Conservation (phyloP, 78 protist genomes). For the Dictyostelium brefeldianum region DNA sequence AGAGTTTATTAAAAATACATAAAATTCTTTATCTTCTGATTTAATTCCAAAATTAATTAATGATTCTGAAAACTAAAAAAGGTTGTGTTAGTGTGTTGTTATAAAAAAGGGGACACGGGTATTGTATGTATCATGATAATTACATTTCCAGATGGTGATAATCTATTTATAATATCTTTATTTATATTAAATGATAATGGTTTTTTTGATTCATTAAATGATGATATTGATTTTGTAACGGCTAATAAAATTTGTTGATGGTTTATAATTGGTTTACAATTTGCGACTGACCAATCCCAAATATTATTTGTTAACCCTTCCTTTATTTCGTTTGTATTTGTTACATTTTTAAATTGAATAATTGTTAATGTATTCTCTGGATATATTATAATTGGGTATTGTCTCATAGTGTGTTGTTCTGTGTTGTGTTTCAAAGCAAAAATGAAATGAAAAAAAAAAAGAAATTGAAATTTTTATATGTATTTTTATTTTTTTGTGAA, state of each 20-base stretch:
- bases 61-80: slow-evolving; percentile 26
- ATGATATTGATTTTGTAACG: slow-evolving; percentile 5
- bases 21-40: slow-evolving; percentile 24
- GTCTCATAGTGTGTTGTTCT: background rate
- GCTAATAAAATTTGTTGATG: slow-evolving; percentile 41
- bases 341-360: slow-evolving; percentile 29
- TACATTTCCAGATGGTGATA: slow-evolving; percentile 68
- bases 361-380: slow-evolving; percentile 31
- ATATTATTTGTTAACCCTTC: background rate
- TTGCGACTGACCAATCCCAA: slow-evolving; percentile 48
- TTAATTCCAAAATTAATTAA: slow-evolving; percentile 45
- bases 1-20: slow-evolving; percentile 32
- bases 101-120: too few relatives aligned
- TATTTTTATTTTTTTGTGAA: background rate
- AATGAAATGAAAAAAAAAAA: background rate
- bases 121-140: too few relatives aligned
- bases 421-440: background rate
- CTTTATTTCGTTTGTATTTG: slow-evolving; percentile 40
- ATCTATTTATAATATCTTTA: slow-evolving; percentile 33
- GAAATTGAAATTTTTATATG: background rate
- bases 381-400: background rate
- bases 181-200: slow-evolving; percentile 33
- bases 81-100: background rate
- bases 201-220: background rate
- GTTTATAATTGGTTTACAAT: slow-evolving; percentile 25